Evolutionary conservation across 164 flowering plant species (phyloP).

Genomic region (Chimonanthus praecox): DNA sequence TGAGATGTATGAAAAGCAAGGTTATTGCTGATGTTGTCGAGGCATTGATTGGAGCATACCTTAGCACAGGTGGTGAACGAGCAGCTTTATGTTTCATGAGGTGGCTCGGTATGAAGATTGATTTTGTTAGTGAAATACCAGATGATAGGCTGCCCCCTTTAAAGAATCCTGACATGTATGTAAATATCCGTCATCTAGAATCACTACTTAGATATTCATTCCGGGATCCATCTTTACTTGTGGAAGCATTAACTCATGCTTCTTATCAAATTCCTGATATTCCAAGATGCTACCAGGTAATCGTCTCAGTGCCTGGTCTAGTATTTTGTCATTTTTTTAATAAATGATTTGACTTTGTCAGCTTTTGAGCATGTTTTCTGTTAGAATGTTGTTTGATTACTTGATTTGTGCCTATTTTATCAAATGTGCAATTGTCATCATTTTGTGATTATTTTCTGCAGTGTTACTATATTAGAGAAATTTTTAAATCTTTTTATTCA

Average conservation of each 20-base stretch:
- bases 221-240: constrained; percentile 54
- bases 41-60: constrained; percentile 78
- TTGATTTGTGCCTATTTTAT: too few relatives aligned
- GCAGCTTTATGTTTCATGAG: constrained; percentile 58
- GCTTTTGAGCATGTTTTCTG: too few relatives aligned
- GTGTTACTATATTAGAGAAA: too few relatives aligned
- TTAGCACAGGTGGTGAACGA: constrained; percentile 61
- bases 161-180: constrained; percentile 32
- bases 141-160: constrained; percentile 21
- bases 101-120: constrained; percentile 72
- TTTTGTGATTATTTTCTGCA: too few relatives aligned
- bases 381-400: too few relatives aligned
- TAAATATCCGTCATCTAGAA: constrained; percentile 46
- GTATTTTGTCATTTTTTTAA: too few relatives aligned
- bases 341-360: too few relatives aligned
- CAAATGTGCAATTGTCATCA: too few relatives aligned
- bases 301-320: neutral
- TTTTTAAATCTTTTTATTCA: too few relatives aligned
- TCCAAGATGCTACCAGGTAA: constrained; percentile 82
- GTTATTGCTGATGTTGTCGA: constrained; percentile 80
- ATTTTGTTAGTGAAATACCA: constrained; percentile 30
- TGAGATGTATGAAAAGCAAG: constrained; percentile 44
- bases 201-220: constrained; percentile 53
- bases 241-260: constrained; percentile 90
- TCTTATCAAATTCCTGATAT: constrained; percentile 74